phyloP scores from a whole-genome alignment of 1,284 basidiomycete species.

The Phellopilus nigrolimitatus region DNA sequence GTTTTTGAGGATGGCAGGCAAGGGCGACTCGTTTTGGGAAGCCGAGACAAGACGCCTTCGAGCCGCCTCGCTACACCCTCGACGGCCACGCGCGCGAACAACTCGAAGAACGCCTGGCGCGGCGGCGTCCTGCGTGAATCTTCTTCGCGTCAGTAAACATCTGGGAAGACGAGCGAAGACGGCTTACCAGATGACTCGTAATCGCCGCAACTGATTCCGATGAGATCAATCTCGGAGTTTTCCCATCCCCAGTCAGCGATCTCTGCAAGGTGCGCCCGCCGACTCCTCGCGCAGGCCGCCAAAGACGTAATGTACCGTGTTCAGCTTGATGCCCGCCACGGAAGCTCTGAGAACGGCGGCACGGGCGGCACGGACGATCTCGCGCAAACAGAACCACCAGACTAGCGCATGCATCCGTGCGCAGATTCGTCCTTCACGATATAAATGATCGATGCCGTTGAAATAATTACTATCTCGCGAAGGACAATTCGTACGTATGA shows the following conservation, averaged over 20 bases:
- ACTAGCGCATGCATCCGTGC: conserved; percentile 59
- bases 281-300: conserved; percentile 35
- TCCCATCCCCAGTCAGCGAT: conserved; percentile 51
- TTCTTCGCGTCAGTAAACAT: no score
- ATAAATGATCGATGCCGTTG: no score
- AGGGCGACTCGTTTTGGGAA: no score
- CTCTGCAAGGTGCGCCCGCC: conserved; percentile 56
- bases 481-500: no score
- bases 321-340: conserved; percentile 82
- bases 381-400: conserved; percentile 59
- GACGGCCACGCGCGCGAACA: no score
- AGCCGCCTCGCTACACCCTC: background rate
- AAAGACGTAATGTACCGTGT: conserved; percentile 77
- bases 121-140: no score
- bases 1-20: no score
- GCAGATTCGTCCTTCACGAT: no score
- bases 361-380: conserved; percentile 62
- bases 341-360: conserved; percentile 55
- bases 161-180: no score
- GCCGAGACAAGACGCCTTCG: background rate
- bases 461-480: no score
- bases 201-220: no score
- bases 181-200: conserved; percentile 73
- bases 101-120: no score
- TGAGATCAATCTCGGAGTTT: conserved; percentile 60